These are phyloP conservation scores for Neurospora discreta DNA, from an alignment of 495 filamentous ascomycete species.

Conservation along the genomic window DNA sequence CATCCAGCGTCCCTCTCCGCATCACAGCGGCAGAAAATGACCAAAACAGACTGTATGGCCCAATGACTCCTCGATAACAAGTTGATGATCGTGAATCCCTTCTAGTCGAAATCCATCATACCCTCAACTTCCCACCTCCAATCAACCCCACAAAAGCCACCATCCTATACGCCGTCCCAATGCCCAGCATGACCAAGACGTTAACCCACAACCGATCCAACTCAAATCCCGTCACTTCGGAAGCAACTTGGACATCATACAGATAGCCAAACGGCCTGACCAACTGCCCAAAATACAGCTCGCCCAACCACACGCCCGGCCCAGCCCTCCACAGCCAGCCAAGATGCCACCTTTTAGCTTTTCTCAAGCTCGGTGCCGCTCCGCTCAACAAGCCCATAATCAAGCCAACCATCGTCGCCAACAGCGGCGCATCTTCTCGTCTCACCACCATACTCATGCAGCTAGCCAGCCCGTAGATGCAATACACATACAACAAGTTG, in stretches of 20 bases:
- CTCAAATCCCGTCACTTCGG: constrained; percentile 24
- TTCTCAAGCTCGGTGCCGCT: constrained; percentile 35
- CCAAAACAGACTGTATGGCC: too few species aligned
- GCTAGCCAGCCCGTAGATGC: constrained; percentile 46
- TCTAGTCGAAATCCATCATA: neutral
- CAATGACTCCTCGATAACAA: too few species aligned
- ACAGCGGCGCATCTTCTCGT: constrained; percentile 37
- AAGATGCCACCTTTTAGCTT: constrained; percentile 40
- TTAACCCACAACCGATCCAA: constrained; percentile 30
- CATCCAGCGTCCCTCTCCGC: too few species aligned
- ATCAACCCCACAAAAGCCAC: constrained; percentile 32
- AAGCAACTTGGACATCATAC: constrained; percentile 31
- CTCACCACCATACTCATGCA: constrained; percentile 37
- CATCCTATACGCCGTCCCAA: constrained; percentile 30
- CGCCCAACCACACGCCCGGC: constrained; percentile 46
- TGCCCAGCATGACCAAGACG: constrained; percentile 22
- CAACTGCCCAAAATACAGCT: constrained; percentile 42
- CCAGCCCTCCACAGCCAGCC: constrained; percentile 43
- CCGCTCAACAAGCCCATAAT: constrained; percentile 41
- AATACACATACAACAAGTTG: constrained; percentile 46
- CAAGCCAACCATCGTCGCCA: constrained; percentile 36
- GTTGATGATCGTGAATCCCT: too few species aligned
- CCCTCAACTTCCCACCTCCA: constrained; percentile 1
- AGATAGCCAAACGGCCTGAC: constrained; percentile 35
- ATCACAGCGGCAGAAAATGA: too few species aligned